Conservation (phyloP, 768 basidiomycete genomes). For the Serpula lacrymans region DNA sequence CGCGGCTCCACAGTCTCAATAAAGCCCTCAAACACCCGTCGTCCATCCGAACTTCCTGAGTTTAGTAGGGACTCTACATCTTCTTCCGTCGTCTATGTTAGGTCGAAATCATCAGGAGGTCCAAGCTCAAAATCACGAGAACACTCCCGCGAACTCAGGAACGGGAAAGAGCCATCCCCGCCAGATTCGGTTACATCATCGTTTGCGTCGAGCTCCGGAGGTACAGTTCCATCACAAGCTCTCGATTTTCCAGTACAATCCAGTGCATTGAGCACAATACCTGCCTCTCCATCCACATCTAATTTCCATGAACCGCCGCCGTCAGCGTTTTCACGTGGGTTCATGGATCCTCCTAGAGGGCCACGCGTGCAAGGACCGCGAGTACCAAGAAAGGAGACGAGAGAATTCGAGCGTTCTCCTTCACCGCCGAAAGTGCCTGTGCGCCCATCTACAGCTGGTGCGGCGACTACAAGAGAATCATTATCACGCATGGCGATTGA, state of each 20-base stretch:
- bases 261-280: conserved; percentile 24
- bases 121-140: no score
- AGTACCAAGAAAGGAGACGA: conserved; percentile 6
- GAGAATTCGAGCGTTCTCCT: neutral
- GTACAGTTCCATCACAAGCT: conserved; percentile 8
- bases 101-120: no score
- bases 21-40: conserved; percentile 20
- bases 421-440: conserved; percentile 13
- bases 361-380: conserved; percentile 13
- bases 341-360: conserved; percentile 13
- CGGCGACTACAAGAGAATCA: conserved; percentile 16
- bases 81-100: no score
- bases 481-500: conserved; percentile 16
- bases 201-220: conserved; percentile 4
- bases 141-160: no score
- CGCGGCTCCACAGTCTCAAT: conserved; percentile 16
- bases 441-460: conserved; percentile 42
- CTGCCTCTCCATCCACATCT: conserved; percentile 25
- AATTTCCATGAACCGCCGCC: conserved; percentile 10
- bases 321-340: conserved; percentile 14
- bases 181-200: conserved; percentile 9
- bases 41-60: conserved; percentile 16
- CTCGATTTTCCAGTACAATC: conserved; percentile 9
- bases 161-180: conserved; percentile 23
- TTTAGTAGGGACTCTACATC: no score